Conservation (phyloP, 257 asterid species). For the Paulownia fortunei region DNA sequence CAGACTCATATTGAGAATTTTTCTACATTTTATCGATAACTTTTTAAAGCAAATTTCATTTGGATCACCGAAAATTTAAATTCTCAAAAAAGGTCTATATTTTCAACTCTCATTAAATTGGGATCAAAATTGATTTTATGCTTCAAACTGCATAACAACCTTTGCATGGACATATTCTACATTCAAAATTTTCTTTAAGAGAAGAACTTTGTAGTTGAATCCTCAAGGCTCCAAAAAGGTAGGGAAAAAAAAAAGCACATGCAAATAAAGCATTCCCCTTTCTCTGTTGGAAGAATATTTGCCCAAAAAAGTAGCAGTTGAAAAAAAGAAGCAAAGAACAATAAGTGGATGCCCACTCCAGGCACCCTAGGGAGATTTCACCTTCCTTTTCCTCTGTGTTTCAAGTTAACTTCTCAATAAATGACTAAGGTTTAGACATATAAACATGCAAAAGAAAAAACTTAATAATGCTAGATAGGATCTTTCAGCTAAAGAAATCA, state of each 20-base stretch:
- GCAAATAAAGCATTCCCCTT: conserved; percentile 38
- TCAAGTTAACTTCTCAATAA: background rate
- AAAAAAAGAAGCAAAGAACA: conserved; percentile 27
- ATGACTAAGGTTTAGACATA: background rate
- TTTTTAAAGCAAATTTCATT: conserved; percentile 18
- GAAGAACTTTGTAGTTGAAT: conserved; percentile 36
- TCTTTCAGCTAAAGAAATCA: too few species aligned
- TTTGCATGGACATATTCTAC: conserved; percentile 14
- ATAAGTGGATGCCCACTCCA: conserved; percentile 23
- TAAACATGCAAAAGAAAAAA: too few species aligned
- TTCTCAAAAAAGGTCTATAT: conserved; percentile 7
- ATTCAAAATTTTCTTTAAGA: conserved; percentile 21
- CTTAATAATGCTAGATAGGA: too few species aligned
- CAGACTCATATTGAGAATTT: conserved; percentile 23
- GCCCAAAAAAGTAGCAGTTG: conserved; percentile 23
- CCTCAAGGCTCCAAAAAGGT: conserved; percentile 41
- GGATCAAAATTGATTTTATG: background rate
- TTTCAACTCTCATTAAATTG: background rate
- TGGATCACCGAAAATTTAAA: conserved; percentile 24
- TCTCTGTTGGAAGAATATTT: conserved; percentile 37
- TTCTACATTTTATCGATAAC: conserved; percentile 12
- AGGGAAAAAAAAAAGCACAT: conserved; percentile 16
- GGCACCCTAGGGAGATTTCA: background rate
- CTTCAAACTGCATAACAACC: background rate
- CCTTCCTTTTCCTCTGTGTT: background rate